Evolutionary conservation across 306 rosid species (phyloP).

Genomic region (Vigna mungo): DNA sequence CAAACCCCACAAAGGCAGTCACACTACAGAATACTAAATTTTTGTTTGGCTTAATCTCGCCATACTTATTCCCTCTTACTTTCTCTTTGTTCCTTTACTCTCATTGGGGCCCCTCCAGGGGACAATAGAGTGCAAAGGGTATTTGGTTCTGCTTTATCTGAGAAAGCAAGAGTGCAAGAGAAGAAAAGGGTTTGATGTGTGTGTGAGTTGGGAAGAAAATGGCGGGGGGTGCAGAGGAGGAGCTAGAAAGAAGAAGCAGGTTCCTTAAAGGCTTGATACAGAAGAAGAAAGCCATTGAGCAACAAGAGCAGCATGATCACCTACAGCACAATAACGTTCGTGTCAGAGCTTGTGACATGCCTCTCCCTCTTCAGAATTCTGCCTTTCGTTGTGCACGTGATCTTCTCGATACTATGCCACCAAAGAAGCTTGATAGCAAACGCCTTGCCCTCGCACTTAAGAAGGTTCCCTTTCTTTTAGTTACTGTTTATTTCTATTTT

Average conservation of each 20-base stretch:
- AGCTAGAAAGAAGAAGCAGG: conserved; percentile 89
- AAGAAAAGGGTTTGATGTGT: conserved; percentile 17
- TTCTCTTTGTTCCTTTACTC: conserved; percentile 13
- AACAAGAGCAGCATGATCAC: conserved; percentile 60
- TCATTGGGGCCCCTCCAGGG: conserved; percentile 45
- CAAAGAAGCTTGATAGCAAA: conserved; percentile 87
- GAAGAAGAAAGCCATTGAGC: conserved; percentile 84
- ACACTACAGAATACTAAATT: neutral
- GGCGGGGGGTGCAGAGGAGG: conserved; percentile 77
- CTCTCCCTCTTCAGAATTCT: conserved; percentile 66
- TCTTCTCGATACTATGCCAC: conserved; percentile 79
- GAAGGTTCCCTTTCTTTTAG: conserved; percentile 57
- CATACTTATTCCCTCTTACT: conserved; percentile 12
- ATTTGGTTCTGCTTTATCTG: conserved; percentile 45
- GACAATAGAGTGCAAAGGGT: conserved; percentile 45
- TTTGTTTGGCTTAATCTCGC: conserved; percentile 27
- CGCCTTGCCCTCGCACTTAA: conserved; percentile 82
- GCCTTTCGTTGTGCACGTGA: conserved; percentile 82
- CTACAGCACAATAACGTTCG: conserved; percentile 50
- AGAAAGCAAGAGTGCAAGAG: conserved; percentile 4
- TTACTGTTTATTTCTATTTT: neutral
- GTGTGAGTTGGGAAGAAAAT: conserved; percentile 41
- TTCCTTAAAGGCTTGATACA: conserved; percentile 74
- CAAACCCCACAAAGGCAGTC: conserved; percentile 21
- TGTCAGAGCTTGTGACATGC: conserved; percentile 87